phyloP scores from a whole-genome alignment of 768 basidiomycete species.

The Sarcodon aspratus region DNA sequence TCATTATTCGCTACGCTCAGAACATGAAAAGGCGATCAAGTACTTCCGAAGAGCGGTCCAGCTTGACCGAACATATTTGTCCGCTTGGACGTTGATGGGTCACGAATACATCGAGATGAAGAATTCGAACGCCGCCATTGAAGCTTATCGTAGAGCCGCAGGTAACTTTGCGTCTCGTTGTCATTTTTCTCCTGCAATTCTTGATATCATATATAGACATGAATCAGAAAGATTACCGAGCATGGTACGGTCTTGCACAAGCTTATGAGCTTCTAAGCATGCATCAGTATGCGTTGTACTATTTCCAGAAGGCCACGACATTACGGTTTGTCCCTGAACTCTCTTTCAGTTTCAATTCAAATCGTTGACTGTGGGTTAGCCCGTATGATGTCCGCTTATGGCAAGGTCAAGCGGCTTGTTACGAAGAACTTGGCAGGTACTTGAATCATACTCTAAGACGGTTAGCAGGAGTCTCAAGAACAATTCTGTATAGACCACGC shows the following conservation, averaged over 20 bases:
- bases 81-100: constrained; percentile 98
- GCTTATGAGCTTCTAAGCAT: constrained; percentile 95
- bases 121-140: constrained; percentile 97
- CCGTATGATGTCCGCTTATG: constrained; percentile 95
- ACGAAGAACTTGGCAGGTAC: constrained; percentile 83
- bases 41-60: constrained; percentile 95
- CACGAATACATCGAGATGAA: constrained; percentile 99
- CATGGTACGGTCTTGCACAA: constrained; percentile 98
- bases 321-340: constrained; percentile 44
- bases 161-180: constrained; percentile 40
- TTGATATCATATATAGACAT: constrained; percentile 46
- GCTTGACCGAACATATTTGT: constrained; percentile 87
- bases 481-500: constrained; percentile 37
- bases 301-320: constrained; percentile 93
- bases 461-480: not conserved
- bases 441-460: not conserved
- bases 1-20: constrained; percentile 86
- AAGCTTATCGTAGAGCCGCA: constrained; percentile 91
- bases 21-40: constrained; percentile 92
- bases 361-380: constrained; percentile 24
- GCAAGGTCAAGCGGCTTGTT: constrained; percentile 90
- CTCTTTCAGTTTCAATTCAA: not conserved
- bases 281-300: constrained; percentile 93
- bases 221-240: constrained; percentile 92
- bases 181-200: not conserved